A percentile compares a stretch with the other conserved stretches of the same genome.
Evolutionary conservation across 305 asterid species (phyloP).

Genomic region (Solanum hybrid): DNA sequence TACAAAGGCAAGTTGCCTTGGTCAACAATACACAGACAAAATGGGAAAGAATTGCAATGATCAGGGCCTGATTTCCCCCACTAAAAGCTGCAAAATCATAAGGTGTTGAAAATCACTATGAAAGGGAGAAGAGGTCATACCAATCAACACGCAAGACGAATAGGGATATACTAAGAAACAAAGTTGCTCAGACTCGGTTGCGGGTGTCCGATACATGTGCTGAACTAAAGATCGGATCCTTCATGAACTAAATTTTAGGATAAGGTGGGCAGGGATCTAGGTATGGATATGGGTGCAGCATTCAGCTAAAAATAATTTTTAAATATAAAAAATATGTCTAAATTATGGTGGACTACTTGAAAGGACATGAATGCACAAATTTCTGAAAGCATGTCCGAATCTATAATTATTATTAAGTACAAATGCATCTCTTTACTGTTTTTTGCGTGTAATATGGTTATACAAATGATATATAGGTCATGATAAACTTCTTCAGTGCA

Average conservation of each 20-base stretch:
- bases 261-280: neutral
- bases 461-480: neutral
- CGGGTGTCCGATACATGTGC: neutral
- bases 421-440: neutral
- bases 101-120: neutral
- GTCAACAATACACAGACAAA: neutral
- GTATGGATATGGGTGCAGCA: neutral
- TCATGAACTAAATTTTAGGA: neutral
- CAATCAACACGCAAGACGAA: neutral
- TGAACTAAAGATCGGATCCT: neutral
- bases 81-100: neutral
- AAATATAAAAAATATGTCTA: neutral
- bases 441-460: neutral
- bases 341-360: neutral
- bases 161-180: neutral
- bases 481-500: neutral
- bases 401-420: neutral
- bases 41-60: neutral
- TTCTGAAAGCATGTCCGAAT: neutral
- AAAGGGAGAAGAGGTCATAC: neutral
- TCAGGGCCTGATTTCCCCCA: neutral
- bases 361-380: neutral
- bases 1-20: conserved; percentile 19
- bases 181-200: neutral
- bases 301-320: neutral